Percentiles rank a stretch among this genome's conserved stretches.
These are phyloP conservation scores for Fusarium algeriense DNA, from an alignment of 2,329 filamentous ascomycete genomes.

Conservation along the genomic window DNA sequence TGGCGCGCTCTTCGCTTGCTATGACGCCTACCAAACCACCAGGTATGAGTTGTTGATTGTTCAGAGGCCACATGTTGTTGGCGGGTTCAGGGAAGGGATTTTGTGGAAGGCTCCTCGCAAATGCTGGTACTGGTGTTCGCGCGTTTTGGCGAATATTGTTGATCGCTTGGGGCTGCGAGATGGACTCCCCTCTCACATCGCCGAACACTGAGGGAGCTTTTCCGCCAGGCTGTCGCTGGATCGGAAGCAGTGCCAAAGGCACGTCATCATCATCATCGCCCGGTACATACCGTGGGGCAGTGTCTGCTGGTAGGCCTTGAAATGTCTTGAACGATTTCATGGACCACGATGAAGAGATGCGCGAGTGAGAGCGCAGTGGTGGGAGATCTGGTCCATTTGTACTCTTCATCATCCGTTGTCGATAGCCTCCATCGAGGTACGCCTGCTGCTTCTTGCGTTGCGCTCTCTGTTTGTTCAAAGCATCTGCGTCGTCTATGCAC, in stretches of 20 bases:
- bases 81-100: background rate
- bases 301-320: background rate
- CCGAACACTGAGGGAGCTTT: background rate
- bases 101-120: constrained; percentile 1
- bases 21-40: constrained; percentile 31
- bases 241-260: constrained; percentile 16
- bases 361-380: background rate
- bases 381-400: constrained; percentile 13
- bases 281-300: background rate
- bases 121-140: constrained; percentile 2
- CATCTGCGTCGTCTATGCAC: constrained; percentile 8
- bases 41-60: constrained; percentile 13
- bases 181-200: background rate
- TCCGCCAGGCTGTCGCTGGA: background rate
- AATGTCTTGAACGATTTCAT: constrained; percentile 15
- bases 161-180: background rate
- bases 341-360: constrained; percentile 10
- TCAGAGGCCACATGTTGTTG: constrained; percentile 5
- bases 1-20: constrained; percentile 31
- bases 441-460: constrained; percentile 27
- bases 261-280: constrained; percentile 19
- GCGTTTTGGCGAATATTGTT: background rate
- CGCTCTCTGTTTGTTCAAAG: background rate
- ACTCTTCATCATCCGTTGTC: constrained; percentile 33
- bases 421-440: constrained; percentile 17